These are phyloP conservation scores for Phytophthora hybrid DNA, from an alignment of 352 stramenopile genomes.

Conservation along the genomic window DNA sequence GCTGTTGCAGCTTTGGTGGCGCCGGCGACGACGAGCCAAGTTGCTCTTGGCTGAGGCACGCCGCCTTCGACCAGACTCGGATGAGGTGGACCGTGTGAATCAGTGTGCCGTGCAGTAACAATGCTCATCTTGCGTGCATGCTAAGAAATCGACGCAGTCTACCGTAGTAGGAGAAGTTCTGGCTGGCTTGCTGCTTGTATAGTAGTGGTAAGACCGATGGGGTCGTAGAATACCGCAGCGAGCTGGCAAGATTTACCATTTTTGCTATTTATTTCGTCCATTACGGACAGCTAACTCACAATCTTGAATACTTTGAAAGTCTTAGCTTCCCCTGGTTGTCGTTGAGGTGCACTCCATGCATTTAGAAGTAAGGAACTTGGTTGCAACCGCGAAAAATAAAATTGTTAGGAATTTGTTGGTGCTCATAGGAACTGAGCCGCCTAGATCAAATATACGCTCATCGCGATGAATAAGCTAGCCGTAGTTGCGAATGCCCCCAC, in stretches of 20 bases:
- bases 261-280: slow-evolving; percentile 43
- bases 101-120: slow-evolving; percentile 47
- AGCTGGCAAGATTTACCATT: slow-evolving; percentile 16
- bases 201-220: slow-evolving; percentile 23
- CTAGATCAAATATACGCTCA: slow-evolving; percentile 1
- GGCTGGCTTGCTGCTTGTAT: slow-evolving; percentile 32
- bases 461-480: neutral
- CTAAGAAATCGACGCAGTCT: neutral
- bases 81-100: slow-evolving; percentile 30
- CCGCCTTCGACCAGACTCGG: slow-evolving; percentile 62
- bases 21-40: slow-evolving; percentile 68
- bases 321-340: no score
- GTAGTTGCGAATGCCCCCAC: neutral
- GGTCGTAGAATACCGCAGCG: slow-evolving; percentile 31
- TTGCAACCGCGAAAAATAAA: neutral
- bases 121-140: neutral
- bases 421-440: neutral
- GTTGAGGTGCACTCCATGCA: no score
- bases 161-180: slow-evolving; percentile 7
- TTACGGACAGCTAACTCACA: no score
- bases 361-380: neutral
- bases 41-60: slow-evolving; percentile 70
- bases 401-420: neutral
- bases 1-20: slow-evolving; percentile 87
- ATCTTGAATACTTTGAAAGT: neutral